These are phyloP conservation scores for Phascolomyces articulosus DNA, from an alignment of 371 early-diverging fungal species.

Conservation along the genomic window DNA sequence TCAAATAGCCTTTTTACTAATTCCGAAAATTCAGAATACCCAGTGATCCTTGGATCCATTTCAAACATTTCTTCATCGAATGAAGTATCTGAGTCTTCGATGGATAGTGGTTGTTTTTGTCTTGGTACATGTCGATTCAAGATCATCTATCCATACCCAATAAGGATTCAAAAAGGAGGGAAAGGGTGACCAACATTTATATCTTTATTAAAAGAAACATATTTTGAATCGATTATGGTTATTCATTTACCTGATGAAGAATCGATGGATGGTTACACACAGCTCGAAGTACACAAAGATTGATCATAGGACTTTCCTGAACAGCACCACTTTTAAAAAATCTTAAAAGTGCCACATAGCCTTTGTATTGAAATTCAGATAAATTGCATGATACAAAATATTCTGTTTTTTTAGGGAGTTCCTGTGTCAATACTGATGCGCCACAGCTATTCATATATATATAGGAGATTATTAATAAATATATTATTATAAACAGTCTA, in stretches of 20 bases:
- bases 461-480: too few species aligned
- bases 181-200: too few species aligned
- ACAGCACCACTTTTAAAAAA: not conserved
- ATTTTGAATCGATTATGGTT: not conserved
- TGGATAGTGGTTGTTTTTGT: not conserved
- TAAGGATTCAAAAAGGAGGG: too few species aligned
- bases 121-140: not conserved
- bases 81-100: not conserved
- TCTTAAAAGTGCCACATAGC: slow-evolving; percentile 48
- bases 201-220: too few species aligned
- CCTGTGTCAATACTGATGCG: slow-evolving; percentile 43
- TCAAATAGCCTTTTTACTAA: not conserved
- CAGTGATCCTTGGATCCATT: not conserved
- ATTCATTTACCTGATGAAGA: slow-evolving; percentile 25
- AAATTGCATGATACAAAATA: slow-evolving; percentile 68
- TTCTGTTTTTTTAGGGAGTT: slow-evolving; percentile 74
- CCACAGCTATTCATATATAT: slow-evolving; percentile 42
- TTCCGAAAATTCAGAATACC: not conserved
- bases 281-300: slow-evolving; percentile 36
- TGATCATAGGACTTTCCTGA: slow-evolving; percentile 12
- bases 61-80: not conserved
- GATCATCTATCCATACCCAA: too few species aligned
- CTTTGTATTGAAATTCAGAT: slow-evolving; percentile 50
- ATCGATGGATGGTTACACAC: slow-evolving; percentile 79
- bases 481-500: too few species aligned